A percentile compares a stretch with the other conserved stretches of the same genome.
These are phyloP conservation scores for Zygosaccharomyces pseudobailii DNA, from an alignment of 1,139 yeast species.

Conservation along the genomic window DNA sequence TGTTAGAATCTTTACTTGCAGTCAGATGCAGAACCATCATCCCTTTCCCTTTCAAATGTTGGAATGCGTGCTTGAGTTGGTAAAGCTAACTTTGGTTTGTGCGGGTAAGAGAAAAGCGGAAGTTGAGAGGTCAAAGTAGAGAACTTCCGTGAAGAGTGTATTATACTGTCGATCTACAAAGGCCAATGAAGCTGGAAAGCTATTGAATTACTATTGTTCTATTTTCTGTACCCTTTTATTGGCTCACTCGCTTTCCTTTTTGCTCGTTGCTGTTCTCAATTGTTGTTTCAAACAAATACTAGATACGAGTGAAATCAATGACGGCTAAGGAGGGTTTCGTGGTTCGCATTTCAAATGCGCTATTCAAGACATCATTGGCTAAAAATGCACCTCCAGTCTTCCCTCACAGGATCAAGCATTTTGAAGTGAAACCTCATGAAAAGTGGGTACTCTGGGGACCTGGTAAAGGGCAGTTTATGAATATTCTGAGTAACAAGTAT, in stretches of 20 bases:
- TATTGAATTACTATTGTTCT: too few species aligned
- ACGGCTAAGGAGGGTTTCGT: constrained; percentile 5
- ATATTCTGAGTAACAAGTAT: constrained; percentile 26
- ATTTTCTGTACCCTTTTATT: too few species aligned
- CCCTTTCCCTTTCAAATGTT: background rate
- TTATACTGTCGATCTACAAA: too few species aligned
- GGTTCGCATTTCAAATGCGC: constrained; percentile 23
- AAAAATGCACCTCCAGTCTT: constrained; percentile 24
- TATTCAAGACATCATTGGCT: constrained; percentile 27
- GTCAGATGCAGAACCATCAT: background rate
- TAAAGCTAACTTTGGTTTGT: background rate
- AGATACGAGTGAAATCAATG: background rate
- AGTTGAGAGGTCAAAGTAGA: background rate
- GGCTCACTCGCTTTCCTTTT: too few species aligned
- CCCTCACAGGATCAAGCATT: constrained; percentile 25
- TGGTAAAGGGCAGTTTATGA: constrained; percentile 26
- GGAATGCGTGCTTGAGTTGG: background rate
- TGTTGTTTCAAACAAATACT: background rate
- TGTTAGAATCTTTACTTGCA: background rate
- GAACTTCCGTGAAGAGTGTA: background rate
- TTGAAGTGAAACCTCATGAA: constrained; percentile 28
- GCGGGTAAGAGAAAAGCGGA: background rate
- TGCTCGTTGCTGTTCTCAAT: background rate
- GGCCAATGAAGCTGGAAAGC: too few species aligned
- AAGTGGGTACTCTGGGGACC: constrained; percentile 35